Conservation (phyloP, 1,139 yeast genomes). For the Debaryomycetaceae sp. region DNA sequence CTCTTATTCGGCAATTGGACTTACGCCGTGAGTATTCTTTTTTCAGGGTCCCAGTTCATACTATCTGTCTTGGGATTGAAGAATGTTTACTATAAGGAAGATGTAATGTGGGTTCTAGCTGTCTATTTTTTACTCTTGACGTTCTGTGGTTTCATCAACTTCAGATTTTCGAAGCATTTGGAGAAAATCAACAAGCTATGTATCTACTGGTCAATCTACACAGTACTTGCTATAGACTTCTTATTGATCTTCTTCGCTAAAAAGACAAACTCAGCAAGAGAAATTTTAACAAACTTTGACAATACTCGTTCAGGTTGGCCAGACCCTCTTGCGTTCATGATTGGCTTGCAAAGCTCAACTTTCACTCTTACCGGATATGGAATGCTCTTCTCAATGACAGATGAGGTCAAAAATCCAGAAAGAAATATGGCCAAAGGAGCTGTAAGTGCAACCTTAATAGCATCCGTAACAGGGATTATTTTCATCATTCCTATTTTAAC, state of each 20-base stretch:
- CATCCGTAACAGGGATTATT: constrained; percentile 65
- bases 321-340: constrained; percentile 58
- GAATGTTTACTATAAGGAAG: constrained; percentile 55
- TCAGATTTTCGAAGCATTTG: constrained; percentile 54
- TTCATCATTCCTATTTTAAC: constrained; percentile 70
- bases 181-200: constrained; percentile 64
- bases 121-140: constrained; percentile 56
- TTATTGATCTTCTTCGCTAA: constrained; percentile 58
- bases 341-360: constrained; percentile 75
- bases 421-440: constrained; percentile 77
- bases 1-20: constrained; percentile 73
- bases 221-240: constrained; percentile 66
- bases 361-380: constrained; percentile 83
- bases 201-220: constrained; percentile 69
- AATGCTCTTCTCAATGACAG: constrained; percentile 76
- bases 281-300: constrained; percentile 66
- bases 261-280: constrained; percentile 55
- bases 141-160: constrained; percentile 59
- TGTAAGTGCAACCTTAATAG: constrained; percentile 58
- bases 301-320: constrained; percentile 74
- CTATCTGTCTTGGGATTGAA: constrained; percentile 61
- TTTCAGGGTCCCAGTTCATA: constrained; percentile 72
- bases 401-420: constrained; percentile 76
- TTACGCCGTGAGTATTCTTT: constrained; percentile 67
- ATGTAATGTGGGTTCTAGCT: constrained; percentile 51